Evolutionary conservation across 1,284 basidiomycete species (phyloP), one percentile per base, ranked within the genome.

Genomic region (Cerrena zonata): DNA sequence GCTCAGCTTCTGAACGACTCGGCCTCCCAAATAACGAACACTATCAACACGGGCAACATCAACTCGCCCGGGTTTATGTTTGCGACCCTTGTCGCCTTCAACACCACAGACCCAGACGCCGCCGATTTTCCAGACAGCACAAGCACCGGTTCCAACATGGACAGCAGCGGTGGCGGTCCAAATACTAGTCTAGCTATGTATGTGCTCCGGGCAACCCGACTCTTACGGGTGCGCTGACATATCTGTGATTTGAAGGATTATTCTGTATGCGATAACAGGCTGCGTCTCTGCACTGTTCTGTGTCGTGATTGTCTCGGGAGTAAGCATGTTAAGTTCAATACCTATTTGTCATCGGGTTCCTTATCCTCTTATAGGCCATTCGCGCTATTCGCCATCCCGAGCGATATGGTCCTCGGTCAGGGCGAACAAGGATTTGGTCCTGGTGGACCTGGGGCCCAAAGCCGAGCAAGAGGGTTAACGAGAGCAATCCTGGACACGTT

Each of bases 401-500:
- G 59, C 79, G 91, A 45, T 95, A 95, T 65, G 91, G 92, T 5
- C 86, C 89, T 19, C 75, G 89, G 46, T 61, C 69, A 10, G 68
- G n/a, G 69, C 18, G 73, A 78, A 45, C 71, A 72, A 15, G 63
- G 63, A 1, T 57, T 65, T 40, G 74, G 73, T 21, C 51, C 55
- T 3, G 49, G 45, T 22, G 52, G 60, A 34, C 7, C 54, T 25
- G 40, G 48, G 19, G 67, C 73, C 40, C 88, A 90, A 65, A 86
- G 83, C 50, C 81, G 89, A 5, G 85, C 91, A 0, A 74, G 79
- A 38, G 90, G 93, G 1, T 75, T 96, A 45, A 87, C 89, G 0
- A 84, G 89, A 26, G 93, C 94, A 23, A 92, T 96, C 50, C 74
- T 96, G 49, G 93, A 96, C 61, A 95, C 93, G 0, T 96, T 96